Base-by-base conservation (phyloP, 257 asterid species). In the Gentiana dahurica region DNA sequence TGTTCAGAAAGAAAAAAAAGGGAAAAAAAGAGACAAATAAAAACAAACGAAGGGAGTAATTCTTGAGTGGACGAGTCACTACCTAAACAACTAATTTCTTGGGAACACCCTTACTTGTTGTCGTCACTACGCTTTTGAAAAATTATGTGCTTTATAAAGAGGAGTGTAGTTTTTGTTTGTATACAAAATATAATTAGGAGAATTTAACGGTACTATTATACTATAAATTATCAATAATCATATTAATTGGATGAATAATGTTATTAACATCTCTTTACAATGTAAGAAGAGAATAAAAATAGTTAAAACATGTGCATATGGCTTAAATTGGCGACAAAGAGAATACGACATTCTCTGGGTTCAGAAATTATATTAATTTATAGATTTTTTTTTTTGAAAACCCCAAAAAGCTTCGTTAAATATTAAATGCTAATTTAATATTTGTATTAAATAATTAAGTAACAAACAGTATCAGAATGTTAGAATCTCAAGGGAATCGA, bases 261-360 rank as follows among this genome's bases (percentile, higher is more conserved):
- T 24, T 24, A 24, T 24, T 24, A 24, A 24, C 24, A 24, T 24
- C 24, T 24, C 24, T 24, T 24, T 24, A 24, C 24, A 24, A 24
- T 24, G 24, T 24, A 24, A 24, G 24, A 24, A 24, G 24, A 24
- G 24, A 24, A 24, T 0, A 51, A 55, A 45, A 63, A n/a, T 41
- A 44, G 54, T 54, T 49, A 58, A 62, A 44, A 63, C n/a, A 38
- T 52, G 36, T 34, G 9, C 34, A 34, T 12, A 53, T 48, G 50
- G 37, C 12, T 13, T n/a, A 6, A 3, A 12, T 34, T 63, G 55
- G 57, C 65, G 81, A 68, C 79, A 68, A 44, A 54, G 77, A 83
- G 89, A 75, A 86, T 77, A 87, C 84, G 80, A 86, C 90, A 86
- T 86, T 86, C 95, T 75, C 87, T 81, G 88, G 58, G 86, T 80